Base-by-base conservation (phyloP, 257 asterid species). In the Verbena officinalis region DNA sequence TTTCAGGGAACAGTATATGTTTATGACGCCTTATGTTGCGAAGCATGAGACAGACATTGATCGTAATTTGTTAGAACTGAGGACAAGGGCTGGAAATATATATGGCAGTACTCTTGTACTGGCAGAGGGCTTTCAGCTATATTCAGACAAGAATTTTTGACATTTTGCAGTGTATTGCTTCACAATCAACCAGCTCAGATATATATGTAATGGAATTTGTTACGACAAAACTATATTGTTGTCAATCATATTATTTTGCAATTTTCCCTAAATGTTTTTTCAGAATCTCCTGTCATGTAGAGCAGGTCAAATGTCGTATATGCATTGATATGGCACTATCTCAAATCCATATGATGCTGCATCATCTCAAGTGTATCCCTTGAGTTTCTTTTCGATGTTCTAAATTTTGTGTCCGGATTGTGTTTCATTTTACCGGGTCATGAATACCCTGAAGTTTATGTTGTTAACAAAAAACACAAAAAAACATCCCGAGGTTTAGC, bases 31-130 rank as follows among this genome's bases (percentile, higher is more conserved):
- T 94, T 69, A 90, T 51, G 78, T 94, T 30, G 74, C 89, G 8
- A 86, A 81, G 84, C 97, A 90, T 51, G 99, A 94, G 80, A 27
- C 87, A 45, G 99, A 94, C 64, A 94, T 94, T 71, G 99, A 94
- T 69, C 90, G 95, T 16, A 90, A 52, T 69, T 71, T 94, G 86
- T 62, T 75, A 72, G 97, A 94, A 77, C 67, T 90, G 71, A 86
- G 84, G 75, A 71, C 68, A 56, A 88, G 89, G 80, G 99, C 96
- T 49, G 97, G 87, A 30, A 97, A 90, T 80, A 71, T 90, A n/a
- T n/a, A n/a, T n/a, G n/a, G n/a, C n/a, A 80, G 77, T 71, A 39
- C 61, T 86, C 38, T 21, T 73, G 61, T 88, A 84, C 66, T 81
- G 87, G 83, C 86, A 81, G 77, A 88, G 66, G 71, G 82, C 77